Conservation (phyloP, 139 green algal genomes). For the Picochlorum costavermella region DNA sequence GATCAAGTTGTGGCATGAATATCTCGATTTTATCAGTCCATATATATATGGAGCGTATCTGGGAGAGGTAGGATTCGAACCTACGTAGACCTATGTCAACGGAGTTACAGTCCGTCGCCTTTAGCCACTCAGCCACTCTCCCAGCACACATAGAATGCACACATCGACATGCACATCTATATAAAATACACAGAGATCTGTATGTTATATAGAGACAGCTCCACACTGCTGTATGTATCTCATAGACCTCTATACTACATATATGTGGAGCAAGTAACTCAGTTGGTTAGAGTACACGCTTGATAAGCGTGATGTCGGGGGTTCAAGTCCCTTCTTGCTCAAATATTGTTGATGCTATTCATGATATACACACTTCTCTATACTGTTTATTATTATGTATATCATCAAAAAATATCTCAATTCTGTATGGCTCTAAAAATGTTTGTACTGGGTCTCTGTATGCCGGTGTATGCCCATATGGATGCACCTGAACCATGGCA, state of each 20-base stretch:
- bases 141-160: slow-evolving; percentile 13
- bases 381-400: no score
- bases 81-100: slow-evolving; percentile 44
- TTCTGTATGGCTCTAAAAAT: background rate
- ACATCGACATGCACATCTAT: slow-evolving; percentile 6
- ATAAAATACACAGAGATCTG: slow-evolving; percentile 15
- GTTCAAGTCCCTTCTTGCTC: slow-evolving; percentile 31
- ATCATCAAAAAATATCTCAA: background rate
- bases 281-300: slow-evolving; percentile 35
- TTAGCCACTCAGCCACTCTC: slow-evolving; percentile 54
- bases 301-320: slow-evolving; percentile 29
- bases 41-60: slow-evolving; percentile 28
- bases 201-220: slow-evolving; percentile 7
- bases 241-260: slow-evolving; percentile 1
- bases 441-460: slow-evolving; percentile 23
- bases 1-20: slow-evolving; percentile 32
- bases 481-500: slow-evolving; percentile 44
- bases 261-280: slow-evolving; percentile 9
- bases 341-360: slow-evolving; percentile 1
- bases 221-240: slow-evolving; percentile 6
- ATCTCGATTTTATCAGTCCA: slow-evolving; percentile 14
- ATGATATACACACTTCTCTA: background rate
- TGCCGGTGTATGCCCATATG: slow-evolving; percentile 24
- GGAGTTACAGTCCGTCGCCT: slow-evolving; percentile 49
- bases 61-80: slow-evolving; percentile 55